A percentile compares a stretch with the other conserved stretches of the same genome.
These are phyloP conservation scores for Saccharomycopsis vini DNA, from an alignment of 805 yeast species.

Conservation along the genomic window DNA sequence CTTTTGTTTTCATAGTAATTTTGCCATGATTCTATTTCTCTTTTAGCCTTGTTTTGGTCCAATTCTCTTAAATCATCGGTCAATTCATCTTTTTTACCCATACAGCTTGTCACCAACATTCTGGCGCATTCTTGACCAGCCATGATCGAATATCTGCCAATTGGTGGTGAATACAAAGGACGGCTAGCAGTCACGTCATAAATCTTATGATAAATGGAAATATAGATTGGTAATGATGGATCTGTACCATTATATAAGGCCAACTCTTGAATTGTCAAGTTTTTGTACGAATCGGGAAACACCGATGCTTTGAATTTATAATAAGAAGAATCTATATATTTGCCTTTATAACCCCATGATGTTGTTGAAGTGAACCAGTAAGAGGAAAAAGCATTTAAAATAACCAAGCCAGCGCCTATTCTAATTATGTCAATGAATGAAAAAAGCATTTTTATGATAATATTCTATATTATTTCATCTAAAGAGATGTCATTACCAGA, in stretches of 20 bases:
- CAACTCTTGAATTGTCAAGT: constrained; percentile 38
- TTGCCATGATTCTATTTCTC: constrained; percentile 20
- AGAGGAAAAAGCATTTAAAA: constrained; percentile 41
- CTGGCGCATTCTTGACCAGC: constrained; percentile 63
- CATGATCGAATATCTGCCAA: constrained; percentile 46
- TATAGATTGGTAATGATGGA: constrained; percentile 40
- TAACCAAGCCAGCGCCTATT: constrained; percentile 36
- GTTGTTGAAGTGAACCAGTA: constrained; percentile 49
- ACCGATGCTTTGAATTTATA: constrained; percentile 23
- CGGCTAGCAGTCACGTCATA: constrained; percentile 51
- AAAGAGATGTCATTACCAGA: no score
- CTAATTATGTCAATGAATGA: constrained; percentile 32
- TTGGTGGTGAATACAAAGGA: constrained; percentile 44
- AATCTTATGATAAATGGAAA: constrained; percentile 52
- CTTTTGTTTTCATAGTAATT: constrained; percentile 6
- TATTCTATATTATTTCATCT: no score
- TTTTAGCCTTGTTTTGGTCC: constrained; percentile 31
- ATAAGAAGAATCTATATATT: constrained; percentile 37
- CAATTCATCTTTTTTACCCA: constrained; percentile 41
- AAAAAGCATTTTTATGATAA: no score
- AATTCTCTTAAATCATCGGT: constrained; percentile 63
- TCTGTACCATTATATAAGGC: constrained; percentile 44
- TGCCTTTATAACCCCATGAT: constrained; percentile 55
- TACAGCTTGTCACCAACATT: constrained; percentile 65
- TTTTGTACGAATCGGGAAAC: constrained; percentile 15